A percentile compares a stretch with the other conserved stretches of the same genome.
These are phyloP conservation scores for Fusarium miscanthi DNA, from an alignment of 2,329 filamentous ascomycete species.

Conservation along the genomic window DNA sequence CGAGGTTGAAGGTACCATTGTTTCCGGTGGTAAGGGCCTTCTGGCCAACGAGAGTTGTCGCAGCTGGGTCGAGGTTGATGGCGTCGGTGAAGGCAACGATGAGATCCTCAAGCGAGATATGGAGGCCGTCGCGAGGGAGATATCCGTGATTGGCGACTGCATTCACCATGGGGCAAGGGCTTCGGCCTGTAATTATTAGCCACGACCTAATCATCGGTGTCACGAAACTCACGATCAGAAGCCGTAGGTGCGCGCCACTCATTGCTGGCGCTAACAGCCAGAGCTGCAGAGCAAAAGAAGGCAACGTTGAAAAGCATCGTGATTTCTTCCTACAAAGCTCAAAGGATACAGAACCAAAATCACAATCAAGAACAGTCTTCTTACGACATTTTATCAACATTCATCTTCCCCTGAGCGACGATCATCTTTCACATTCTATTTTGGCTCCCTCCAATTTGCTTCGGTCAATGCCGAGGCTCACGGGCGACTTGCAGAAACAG, in stretches of 20 bases:
- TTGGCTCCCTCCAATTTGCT: constrained; percentile 1
- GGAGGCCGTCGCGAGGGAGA: constrained; percentile 33
- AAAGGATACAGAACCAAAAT: neutral
- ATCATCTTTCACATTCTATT: neutral
- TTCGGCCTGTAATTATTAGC: constrained; percentile 24
- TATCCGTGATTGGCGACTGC: constrained; percentile 41
- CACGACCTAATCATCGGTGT: too few species aligned
- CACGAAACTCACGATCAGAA: constrained; percentile 20
- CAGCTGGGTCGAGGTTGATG: constrained; percentile 41
- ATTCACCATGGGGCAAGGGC: constrained; percentile 41
- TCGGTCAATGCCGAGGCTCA: constrained; percentile 27
- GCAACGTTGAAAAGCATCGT: constrained; percentile 34
- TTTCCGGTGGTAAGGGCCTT: constrained; percentile 36
- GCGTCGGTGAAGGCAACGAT: constrained; percentile 38
- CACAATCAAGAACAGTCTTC: neutral
- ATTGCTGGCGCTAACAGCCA: constrained; percentile 29
- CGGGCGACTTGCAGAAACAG: constrained; percentile 18
- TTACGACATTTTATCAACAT: constrained; percentile 1
- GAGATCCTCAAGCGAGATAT: constrained; percentile 30
- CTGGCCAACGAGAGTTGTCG: constrained; percentile 34
- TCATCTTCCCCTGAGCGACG: neutral
- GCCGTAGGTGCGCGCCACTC: constrained; percentile 28
- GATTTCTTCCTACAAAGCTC: neutral
- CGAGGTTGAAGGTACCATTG: constrained; percentile 37
- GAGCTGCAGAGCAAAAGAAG: constrained; percentile 21